Evolutionary conservation across 2,329 filamentous ascomycete genomes (phyloP), one percentile per base, ranked within the genome.

Genomic region (Boeremia exigua): DNA sequence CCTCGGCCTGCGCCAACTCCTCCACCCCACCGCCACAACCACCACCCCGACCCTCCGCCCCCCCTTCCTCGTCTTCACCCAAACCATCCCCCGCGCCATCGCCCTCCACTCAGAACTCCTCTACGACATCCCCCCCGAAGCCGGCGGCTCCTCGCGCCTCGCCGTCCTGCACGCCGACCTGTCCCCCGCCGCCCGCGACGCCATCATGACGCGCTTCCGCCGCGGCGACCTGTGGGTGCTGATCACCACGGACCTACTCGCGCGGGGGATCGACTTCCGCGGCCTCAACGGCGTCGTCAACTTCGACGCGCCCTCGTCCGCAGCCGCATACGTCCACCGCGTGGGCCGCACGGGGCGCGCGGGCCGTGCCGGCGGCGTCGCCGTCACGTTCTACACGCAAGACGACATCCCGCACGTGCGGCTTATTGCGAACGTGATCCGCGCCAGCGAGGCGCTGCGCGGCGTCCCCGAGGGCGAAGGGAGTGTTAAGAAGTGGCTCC

Each of bases 271-370:
- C 36, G 95, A 99, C 76, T 97, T 99, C 79, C 87, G 90, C 8
- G 95, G 95, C 45, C 88, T 99, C 60, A 97, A 97, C 69, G 92
- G 93, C 40, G 93, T 99, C 0, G 90, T 99, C 47, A 99, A 98
- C 77, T 99, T 97, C 78, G 95, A 99, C 74, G 92, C 97, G 8
- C 95, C 95, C 0, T 91, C 88, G n/a, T 93, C 90, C 0, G 89
- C 90, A 5, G 94, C 93, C 0, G 87, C 87, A 1, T 99, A 99
- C 71, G 90, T 99, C 6, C 95, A 99, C 77, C 90, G 95, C 10
- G 92, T 95, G 0, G 95, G 95, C 0, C 86, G 95, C 42, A 98
- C 95, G 0, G 95, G 94, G 0, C 85, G 95, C 19, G 95, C 93
- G 0, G 95, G 95, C 0, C 85, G 93, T 23, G 86, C 90, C 68